Evolutionary conservation across 805 yeast genomes (phyloP).

Genomic region (Blastobotrys terrestris): DNA sequence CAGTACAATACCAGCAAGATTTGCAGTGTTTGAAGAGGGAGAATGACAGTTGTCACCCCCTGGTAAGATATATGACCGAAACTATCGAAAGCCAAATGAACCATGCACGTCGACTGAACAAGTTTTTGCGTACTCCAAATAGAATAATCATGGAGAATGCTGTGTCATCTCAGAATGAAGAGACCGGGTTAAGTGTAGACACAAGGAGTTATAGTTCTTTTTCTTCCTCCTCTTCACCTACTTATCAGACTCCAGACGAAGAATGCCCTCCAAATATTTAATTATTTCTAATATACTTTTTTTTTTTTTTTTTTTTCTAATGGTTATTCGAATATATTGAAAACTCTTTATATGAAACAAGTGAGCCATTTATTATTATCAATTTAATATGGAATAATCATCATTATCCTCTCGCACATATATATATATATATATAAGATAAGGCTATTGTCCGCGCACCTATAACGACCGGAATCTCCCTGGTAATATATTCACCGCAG

Average conservation of each 20-base stretch:
- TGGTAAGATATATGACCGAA: not conserved
- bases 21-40: not conserved
- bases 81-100: not conserved
- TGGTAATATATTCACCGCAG: too few relatives aligned
- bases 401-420: too few relatives aligned
- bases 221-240: not conserved
- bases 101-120: not conserved
- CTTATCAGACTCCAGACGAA: not conserved
- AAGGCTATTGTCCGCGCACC: too few relatives aligned
- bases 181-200: not conserved
- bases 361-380: too few relatives aligned
- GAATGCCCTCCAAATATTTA: not conserved
- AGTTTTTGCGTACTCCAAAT: not conserved
- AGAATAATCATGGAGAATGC: not conserved
- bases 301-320: not conserved
- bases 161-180: not conserved
- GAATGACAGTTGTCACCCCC: not conserved
- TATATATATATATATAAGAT: too few relatives aligned
- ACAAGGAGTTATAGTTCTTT: not conserved
- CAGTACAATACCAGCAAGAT: not conserved
- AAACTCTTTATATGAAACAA: too few relatives aligned
- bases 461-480: too few relatives aligned
- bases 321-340: too few relatives aligned
- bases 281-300: too few relatives aligned
- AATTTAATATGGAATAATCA: too few relatives aligned